Percentiles rank a stretch among this genome's conserved stretches.
Conservation (phyloP, 495 filamentous ascomycete genomes). For the Hypoxylon perforatum region DNA sequence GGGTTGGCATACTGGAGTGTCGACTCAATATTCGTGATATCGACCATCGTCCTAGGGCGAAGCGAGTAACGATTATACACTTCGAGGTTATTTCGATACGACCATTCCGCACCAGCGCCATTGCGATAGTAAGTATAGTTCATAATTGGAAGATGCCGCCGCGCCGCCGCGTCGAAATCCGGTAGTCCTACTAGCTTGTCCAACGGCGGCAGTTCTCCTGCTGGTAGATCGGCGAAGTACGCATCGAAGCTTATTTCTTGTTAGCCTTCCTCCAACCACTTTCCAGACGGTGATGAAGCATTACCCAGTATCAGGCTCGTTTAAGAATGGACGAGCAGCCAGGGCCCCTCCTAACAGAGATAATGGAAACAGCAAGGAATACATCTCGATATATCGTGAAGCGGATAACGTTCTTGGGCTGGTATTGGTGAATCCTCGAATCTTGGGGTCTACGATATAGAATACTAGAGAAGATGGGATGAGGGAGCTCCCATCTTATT, state of each 20-base stretch:
- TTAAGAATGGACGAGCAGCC: conserved; percentile 42
- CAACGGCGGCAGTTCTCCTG: conserved; percentile 43
- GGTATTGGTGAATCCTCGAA: not conserved
- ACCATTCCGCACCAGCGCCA: conserved; percentile 54
- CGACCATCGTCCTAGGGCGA: conserved; percentile 42
- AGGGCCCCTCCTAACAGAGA: conserved; percentile 28
- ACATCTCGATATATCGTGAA: conserved; percentile 21
- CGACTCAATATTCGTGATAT: conserved; percentile 49
- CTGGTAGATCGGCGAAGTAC: conserved; percentile 27
- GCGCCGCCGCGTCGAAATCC: conserved; percentile 52
- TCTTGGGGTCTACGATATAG: not conserved
- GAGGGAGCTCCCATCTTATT: conserved; percentile 23
- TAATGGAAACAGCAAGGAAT: conserved; percentile 16
- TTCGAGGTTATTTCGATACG: conserved; percentile 56
- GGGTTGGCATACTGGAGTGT: conserved; percentile 35
- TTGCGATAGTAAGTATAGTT: conserved; percentile 57
- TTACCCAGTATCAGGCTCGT: conserved; percentile 46
- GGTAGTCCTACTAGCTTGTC: conserved; percentile 47
- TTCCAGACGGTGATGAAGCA: not conserved
- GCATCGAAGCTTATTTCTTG: conserved; percentile 34
- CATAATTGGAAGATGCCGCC: conserved; percentile 39
- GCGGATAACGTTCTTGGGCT: not conserved
- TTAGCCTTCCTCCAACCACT: conserved; percentile 10
- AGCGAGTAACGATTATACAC: conserved; percentile 46
- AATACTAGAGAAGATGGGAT: not conserved